Evolutionary conservation across 2,329 filamentous ascomycete genomes (phyloP).

Genomic region (Coniochaeta prunicola): DNA sequence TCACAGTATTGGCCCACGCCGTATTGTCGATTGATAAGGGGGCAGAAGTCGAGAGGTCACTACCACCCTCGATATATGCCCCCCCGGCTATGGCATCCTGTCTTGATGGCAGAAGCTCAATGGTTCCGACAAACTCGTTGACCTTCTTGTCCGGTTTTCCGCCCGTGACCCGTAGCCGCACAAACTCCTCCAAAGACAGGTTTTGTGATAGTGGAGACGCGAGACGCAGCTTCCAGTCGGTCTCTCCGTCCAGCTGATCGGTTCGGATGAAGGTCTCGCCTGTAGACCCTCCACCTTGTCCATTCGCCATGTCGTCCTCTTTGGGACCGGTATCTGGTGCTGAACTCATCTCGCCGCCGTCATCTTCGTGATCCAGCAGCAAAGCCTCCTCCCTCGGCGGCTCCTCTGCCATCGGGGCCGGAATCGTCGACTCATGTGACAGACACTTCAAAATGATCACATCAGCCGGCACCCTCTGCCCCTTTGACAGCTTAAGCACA

Average conservation of each 20-base stretch:
- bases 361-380: conserved; percentile 31
- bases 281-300: conserved; percentile 32
- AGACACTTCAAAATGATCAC: conserved; percentile 82
- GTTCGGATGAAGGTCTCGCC: conserved; percentile 97
- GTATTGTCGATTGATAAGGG: conserved; percentile 93
- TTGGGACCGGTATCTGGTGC: conserved; percentile 26
- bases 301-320: conserved; percentile 17
- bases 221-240: conserved; percentile 93
- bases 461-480: conserved; percentile 89
- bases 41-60: conserved; percentile 45
- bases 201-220: conserved; percentile 80
- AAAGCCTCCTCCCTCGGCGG: conserved; percentile 29
- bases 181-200: conserved; percentile 66
- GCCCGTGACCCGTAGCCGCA: conserved; percentile 64
- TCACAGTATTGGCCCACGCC: conserved; percentile 96
- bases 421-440: conserved; percentile 20
- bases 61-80: conserved; percentile 15
- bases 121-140: conserved; percentile 88
- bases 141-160: conserved; percentile 90
- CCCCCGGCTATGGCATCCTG: conserved; percentile 31
- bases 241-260: conserved; percentile 95
- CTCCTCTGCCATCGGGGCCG: conserved; percentile 21
- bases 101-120: conserved; percentile 61
- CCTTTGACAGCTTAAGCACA: conserved; percentile 85
- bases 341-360: conserved; percentile 12